Evolutionary conservation across 257 asterid genomes (phyloP), one percentile per base, ranked within the genome.

Genomic region (Thymus quinquecostatus): DNA sequence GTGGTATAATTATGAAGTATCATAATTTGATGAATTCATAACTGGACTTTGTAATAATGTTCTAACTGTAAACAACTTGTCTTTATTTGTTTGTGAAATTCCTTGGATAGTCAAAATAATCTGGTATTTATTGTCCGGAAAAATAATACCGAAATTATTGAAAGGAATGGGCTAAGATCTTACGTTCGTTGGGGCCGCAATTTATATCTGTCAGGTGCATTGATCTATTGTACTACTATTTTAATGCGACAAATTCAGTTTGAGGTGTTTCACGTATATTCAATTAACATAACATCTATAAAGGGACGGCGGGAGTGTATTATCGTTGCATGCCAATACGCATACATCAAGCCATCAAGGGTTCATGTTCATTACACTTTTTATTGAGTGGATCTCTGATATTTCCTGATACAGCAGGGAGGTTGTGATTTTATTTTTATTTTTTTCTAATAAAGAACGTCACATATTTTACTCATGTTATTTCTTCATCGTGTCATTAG

Each of bases 31-130:
- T 36, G 40, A 36, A 36, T 5, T 36, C 5, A 36, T 1, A 36
- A 36, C 40, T 36, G 40, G 40, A 36, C 21, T 41, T 28, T 66
- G 57, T 10, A 75, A 44, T 21, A 21, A 57, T 59, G 73, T 40
- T 27, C 32, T 5, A 43, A 30, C 6, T 32, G 62, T 55, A 49
- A 36, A 40, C 64, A 36, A 29, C 51, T 60, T 13, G n/a, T 61
- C 70, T 60, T 43, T 40, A 6, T 41, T 50, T 45, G 29, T 62
- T 40, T 41, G 51, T 61, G 34, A 3, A 36, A 36, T 2, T 2
- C 40, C 21, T 21, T 21, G 21, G 21, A 21, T 21, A 21, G 21
- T 21, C 21, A 21, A 21, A 21, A 21, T 21, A 21, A 21, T 21
- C 21, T 21, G 21, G 21, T 21, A 21, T 21, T 21, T 21, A 36